phyloP scores from a whole-genome alignment of 805 yeast genomes.

The Nakazawaea wyomingensis region DNA sequence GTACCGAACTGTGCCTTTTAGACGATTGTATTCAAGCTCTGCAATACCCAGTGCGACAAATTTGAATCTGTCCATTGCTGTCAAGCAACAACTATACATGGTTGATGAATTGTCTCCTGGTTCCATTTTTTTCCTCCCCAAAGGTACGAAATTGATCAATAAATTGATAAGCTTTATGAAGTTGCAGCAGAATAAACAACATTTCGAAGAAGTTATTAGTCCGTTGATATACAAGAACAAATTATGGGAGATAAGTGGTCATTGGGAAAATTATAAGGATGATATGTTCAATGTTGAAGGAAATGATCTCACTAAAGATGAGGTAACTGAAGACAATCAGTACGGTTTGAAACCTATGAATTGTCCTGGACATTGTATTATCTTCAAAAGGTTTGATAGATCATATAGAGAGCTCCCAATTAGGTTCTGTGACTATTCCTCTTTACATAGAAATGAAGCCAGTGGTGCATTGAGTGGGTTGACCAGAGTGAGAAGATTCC shows the following conservation, averaged over 20 bases:
- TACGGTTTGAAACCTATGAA: conserved; percentile 94
- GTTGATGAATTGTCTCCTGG: conserved; percentile 87
- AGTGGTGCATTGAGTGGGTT: conserved; percentile 91
- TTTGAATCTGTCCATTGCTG: conserved; percentile 40
- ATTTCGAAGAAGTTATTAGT: conserved; percentile 88
- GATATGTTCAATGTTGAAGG: conserved; percentile 91
- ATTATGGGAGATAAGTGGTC: conserved; percentile 90
- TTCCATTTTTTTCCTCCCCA: conserved; percentile 85
- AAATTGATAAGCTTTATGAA: conserved; percentile 79
- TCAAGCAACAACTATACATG: conserved; percentile 69
- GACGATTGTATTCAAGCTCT: conserved; percentile 11
- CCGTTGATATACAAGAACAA: conserved; percentile 81
- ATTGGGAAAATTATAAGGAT: conserved; percentile 90
- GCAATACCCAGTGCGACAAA: conserved; percentile 24
- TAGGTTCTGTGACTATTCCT: conserved; percentile 82
- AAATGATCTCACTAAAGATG: conserved; percentile 30
- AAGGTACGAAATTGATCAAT: conserved; percentile 84
- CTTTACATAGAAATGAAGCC: conserved; percentile 90
- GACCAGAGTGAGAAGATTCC: conserved; percentile 90
- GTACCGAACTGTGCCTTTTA: too few species aligned
- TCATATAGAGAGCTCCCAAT: conserved; percentile 86
- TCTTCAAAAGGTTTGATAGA: conserved; percentile 69
- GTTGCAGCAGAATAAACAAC: conserved; percentile 70
- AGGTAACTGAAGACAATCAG: conserved; percentile 17
- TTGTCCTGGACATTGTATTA: conserved; percentile 91